A percentile compares a stretch with the other conserved stretches of the same genome.
phyloP scores from a whole-genome alignment of 441 rosid species.

The Jatropha podagrica region DNA sequence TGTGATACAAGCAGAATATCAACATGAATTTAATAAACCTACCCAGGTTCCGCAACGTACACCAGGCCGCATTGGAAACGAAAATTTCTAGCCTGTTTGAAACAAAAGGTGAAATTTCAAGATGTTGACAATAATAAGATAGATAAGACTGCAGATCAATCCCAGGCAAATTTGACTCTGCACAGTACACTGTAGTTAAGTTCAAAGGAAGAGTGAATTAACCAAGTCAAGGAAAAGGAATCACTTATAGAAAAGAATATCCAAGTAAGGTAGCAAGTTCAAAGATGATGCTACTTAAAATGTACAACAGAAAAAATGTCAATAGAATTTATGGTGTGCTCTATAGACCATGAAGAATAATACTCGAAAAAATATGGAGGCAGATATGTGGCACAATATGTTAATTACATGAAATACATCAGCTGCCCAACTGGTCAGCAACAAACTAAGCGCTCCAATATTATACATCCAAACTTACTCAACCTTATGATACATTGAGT shows the following conservation, averaged over 20 bases:
- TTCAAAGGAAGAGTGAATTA: not conserved
- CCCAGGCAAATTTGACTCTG: not conserved
- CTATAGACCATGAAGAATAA: not conserved
- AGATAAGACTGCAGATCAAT: not conserved
- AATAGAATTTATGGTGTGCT: not conserved
- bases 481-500: not conserved
- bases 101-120: constrained; percentile 14
- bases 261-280: not conserved
- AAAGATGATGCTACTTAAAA: not conserved
- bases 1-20: not conserved
- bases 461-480: not conserved
- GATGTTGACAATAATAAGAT: not conserved
- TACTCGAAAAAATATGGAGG: not conserved
- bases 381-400: not conserved
- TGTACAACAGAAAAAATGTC: not conserved
- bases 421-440: constrained; percentile 2
- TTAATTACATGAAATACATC: not conserved
- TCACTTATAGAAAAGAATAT: not conserved
- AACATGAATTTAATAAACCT: constrained; percentile 9
- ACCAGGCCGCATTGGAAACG: constrained; percentile 92
- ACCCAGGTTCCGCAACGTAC: constrained; percentile 98
- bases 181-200: not conserved
- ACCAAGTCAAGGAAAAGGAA: constrained; percentile 2
- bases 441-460: not conserved
- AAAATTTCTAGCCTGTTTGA: constrained; percentile 93